These are phyloP conservation scores for Biancaea sappan DNA, from an alignment of 306 rosid species.

Conservation along the genomic window DNA sequence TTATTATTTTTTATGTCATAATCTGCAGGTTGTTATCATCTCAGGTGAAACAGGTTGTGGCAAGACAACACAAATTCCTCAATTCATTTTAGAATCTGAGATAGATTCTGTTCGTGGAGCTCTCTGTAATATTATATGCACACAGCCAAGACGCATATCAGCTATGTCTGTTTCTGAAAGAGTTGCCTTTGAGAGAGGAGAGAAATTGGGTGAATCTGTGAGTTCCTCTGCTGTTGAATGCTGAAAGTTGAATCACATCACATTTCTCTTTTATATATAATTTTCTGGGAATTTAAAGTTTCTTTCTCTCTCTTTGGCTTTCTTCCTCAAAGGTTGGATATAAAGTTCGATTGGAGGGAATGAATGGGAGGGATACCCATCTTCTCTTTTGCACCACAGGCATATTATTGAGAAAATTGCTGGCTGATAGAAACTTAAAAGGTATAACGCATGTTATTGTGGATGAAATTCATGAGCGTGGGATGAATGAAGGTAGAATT, in stretches of 20 bases:
- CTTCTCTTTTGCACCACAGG: constrained; percentile 99
- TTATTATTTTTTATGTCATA: constrained; percentile 7
- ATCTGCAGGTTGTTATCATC: constrained; percentile 71
- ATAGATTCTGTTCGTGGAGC: constrained; percentile 76
- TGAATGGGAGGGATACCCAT: constrained; percentile 87
- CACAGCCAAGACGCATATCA: constrained; percentile 96
- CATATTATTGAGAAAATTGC: constrained; percentile 88
- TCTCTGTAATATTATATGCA: constrained; percentile 82
- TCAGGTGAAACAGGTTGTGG: constrained; percentile 99
- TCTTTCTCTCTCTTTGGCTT: constrained; percentile 25
- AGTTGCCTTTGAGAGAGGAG: constrained; percentile 91
- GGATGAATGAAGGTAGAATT: constrained; percentile 92
- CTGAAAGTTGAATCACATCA: background rate
- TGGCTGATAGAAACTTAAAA: constrained; percentile 82
- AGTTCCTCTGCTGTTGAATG: constrained; percentile 47
- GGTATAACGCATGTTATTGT: constrained; percentile 93
- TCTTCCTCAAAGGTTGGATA: constrained; percentile 73
- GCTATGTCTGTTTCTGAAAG: constrained; percentile 98
- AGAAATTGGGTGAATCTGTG: constrained; percentile 95
- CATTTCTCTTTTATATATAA: constrained; percentile 3
- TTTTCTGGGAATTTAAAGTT: constrained; percentile 21
- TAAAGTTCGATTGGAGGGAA: constrained; percentile 96
- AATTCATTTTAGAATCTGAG: constrained; percentile 91
- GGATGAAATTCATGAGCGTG: constrained; percentile 99
- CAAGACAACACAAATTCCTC: constrained; percentile 98